A percentile compares a stretch with the other conserved stretches of the same genome.
Conservation (phyloP, 257 asterid genomes). For the Solanum bukasovii region DNA sequence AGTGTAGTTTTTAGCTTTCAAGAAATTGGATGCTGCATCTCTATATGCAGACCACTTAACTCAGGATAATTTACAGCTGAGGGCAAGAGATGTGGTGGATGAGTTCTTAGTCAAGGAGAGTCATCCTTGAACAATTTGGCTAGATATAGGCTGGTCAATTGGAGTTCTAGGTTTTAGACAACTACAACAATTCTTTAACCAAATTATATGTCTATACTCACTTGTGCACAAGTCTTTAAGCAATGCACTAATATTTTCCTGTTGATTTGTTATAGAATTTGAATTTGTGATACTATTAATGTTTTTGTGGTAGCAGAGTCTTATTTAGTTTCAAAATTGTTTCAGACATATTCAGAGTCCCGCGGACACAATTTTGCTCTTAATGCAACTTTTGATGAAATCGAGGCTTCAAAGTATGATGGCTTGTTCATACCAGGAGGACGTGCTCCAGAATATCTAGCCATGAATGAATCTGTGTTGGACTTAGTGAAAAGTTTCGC, state of each 20-base stretch:
- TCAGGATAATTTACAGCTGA: background rate
- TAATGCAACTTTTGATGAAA: slow-evolving; percentile 73
- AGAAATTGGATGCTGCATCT: background rate
- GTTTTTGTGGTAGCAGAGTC: too few species aligned
- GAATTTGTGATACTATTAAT: background rate
- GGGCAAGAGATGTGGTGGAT: background rate
- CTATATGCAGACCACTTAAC: background rate
- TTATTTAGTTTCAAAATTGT: slow-evolving; percentile 7
- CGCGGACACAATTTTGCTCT: slow-evolving; percentile 83
- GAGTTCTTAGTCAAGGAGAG: background rate
- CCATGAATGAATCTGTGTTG: slow-evolving; percentile 52
- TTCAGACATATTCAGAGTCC: slow-evolving; percentile 84
- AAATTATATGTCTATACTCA: background rate
- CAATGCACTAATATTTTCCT: background rate
- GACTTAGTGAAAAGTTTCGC: slow-evolving; percentile 51
- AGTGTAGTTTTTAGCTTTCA: background rate
- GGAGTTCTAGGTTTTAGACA: background rate
- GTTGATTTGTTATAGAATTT: background rate
- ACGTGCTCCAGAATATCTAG: slow-evolving; percentile 96
- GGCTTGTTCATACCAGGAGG: slow-evolving; percentile 92
- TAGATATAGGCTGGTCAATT: background rate
- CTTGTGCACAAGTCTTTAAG: background rate
- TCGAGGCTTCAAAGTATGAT: slow-evolving; percentile 57
- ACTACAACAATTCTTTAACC: background rate
- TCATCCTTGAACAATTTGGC: background rate